A percentile compares a stretch with the other conserved stretches of the same genome.
These are phyloP conservation scores for Raffaelea ambrosiae DNA, from an alignment of 2,329 filamentous ascomycete genomes.

Conservation along the genomic window DNA sequence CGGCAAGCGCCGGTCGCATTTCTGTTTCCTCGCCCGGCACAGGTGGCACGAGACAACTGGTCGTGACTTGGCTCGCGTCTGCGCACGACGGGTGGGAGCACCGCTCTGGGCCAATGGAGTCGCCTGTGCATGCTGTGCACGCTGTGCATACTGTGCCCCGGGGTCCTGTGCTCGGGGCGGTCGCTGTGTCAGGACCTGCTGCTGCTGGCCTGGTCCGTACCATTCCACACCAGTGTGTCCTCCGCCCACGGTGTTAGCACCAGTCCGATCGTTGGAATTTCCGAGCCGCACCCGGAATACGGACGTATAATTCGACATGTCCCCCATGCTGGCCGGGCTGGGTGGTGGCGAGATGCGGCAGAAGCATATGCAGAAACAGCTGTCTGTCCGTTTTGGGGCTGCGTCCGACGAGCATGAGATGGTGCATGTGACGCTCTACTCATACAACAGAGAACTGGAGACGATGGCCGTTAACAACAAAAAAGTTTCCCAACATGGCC, in stretches of 20 bases:
- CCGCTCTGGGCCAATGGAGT: too few relatives aligned
- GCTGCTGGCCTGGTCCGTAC: not conserved
- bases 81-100: not conserved
- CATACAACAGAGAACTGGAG: too few relatives aligned
- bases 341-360: too few relatives aligned
- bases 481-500: too few relatives aligned
- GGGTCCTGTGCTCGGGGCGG: not conserved
- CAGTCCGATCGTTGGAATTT: not conserved
- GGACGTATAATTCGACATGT: constrained; percentile 11
- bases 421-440: too few relatives aligned
- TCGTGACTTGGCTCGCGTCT: constrained; percentile 13
- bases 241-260: not conserved
- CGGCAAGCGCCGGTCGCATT: constrained; percentile 31
- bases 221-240: not conserved
- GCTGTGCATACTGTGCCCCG: too few relatives aligned
- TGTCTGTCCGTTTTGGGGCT: too few relatives aligned
- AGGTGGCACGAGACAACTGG: constrained; percentile 31
- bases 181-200: not conserved
- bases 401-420: too few relatives aligned
- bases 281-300: constrained; percentile 12
- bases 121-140: too few relatives aligned
- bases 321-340: not conserved
- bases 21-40: constrained; percentile 33
- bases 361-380: too few relatives aligned
- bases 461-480: too few relatives aligned